phyloP scores from a whole-genome alignment of 1,284 basidiomycete species.

The Puccinia triticina region DNA sequence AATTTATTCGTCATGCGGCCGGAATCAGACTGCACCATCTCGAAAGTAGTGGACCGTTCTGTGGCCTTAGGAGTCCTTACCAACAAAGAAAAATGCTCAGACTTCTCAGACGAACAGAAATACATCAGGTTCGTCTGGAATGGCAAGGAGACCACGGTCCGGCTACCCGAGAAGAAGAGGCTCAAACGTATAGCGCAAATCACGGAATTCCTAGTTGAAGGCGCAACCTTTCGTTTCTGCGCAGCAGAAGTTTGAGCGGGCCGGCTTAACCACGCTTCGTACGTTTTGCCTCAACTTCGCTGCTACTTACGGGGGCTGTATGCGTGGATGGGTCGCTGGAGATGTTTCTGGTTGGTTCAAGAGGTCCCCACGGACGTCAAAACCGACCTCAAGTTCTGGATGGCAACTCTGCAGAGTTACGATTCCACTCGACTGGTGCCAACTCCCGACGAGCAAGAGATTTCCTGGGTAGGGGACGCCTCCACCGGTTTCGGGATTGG shows the following conservation, averaged over 20 bases:
- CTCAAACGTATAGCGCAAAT: background rate
- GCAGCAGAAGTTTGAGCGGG: background rate
- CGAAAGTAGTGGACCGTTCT: background rate
- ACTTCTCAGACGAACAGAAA: constrained; percentile 10
- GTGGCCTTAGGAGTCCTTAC: background rate
- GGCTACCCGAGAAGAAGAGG: no score
- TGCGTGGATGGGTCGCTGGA: no score
- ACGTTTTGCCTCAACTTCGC: no score
- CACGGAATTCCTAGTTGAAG: background rate
- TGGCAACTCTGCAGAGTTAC: background rate
- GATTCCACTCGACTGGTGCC: background rate
- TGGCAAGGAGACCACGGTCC: background rate
- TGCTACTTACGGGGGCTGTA: background rate
- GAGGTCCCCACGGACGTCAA: background rate
- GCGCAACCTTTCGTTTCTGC: background rate
- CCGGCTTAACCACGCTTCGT: constrained; percentile 1
- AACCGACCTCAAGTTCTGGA: background rate
- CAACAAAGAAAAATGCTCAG: background rate
- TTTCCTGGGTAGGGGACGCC: no score
- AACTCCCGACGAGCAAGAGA: background rate
- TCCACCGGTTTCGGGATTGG: constrained; percentile 1
- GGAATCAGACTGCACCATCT: background rate
- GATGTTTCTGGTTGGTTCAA: no score
- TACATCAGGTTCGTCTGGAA: constrained; percentile 25
- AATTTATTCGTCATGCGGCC: background rate